A percentile compares a stretch with the other conserved stretches of the same genome.
Evolutionary conservation across 176 grass and related monocot species (phyloP).

Genomic region (Elymus sibiricus): DNA sequence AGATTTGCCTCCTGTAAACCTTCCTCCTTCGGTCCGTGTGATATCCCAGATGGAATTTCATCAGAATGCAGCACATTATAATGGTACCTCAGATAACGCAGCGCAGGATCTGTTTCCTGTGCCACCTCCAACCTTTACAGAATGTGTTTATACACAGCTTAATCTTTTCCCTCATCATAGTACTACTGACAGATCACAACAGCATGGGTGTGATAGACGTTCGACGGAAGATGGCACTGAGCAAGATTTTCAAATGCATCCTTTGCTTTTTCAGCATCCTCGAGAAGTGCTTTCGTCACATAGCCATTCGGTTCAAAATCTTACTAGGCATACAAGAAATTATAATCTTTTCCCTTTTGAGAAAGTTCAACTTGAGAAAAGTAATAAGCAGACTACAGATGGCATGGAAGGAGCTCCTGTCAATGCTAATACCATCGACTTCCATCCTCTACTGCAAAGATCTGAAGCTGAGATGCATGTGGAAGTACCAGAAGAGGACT

Average conservation of each 20-base stretch:
- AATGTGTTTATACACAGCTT: conserved; percentile 46
- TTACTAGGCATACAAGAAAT: conserved; percentile 34
- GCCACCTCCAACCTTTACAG: conserved; percentile 24
- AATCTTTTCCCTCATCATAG: conserved; percentile 48
- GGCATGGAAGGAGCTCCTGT: conserved; percentile 21
- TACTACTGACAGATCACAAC: conserved; percentile 34
- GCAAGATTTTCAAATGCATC: conserved; percentile 91
- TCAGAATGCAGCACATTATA: conserved; percentile 31
- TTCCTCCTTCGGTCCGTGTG: conserved; percentile 69
- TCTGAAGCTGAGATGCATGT: conserved; percentile 33
- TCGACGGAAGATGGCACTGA: conserved; percentile 38
- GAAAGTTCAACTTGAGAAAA: conserved; percentile 51
- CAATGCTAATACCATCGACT: conserved; percentile 67
- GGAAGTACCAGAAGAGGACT: conserved; percentile 30
- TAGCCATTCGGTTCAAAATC: conserved; percentile 40
- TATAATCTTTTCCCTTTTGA: conserved; percentile 43
- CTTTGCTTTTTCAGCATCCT: conserved; percentile 81
- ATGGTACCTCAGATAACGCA: conserved; percentile 40
- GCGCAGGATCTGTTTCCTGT: conserved; percentile 31
- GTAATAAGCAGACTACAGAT: conserved; percentile 27
- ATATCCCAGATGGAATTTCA: conserved; percentile 66
- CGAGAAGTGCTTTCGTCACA: conserved; percentile 52
- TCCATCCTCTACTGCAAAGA: conserved; percentile 90
- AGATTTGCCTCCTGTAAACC: conserved; percentile 91
- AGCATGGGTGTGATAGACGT: conserved; percentile 33